These are phyloP conservation scores for Trametes elegans DNA, from an alignment of 768 basidiomycete genomes.

Conservation along the genomic window DNA sequence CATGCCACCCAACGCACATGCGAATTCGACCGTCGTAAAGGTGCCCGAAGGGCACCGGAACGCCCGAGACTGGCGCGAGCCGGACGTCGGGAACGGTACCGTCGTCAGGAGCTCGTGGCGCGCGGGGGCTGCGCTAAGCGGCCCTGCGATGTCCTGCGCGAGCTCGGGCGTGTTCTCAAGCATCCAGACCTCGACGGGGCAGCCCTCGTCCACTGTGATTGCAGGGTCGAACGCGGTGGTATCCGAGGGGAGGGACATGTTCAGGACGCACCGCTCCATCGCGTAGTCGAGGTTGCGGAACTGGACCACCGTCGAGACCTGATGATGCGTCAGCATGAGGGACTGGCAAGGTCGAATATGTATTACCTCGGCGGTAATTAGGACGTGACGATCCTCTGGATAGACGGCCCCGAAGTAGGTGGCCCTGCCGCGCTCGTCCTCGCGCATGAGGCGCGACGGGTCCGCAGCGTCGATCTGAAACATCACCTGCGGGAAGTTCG, in stretches of 20 bases:
- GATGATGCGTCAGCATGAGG: not conserved
- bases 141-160: constrained; percentile 1
- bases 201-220: not conserved
- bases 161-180: constrained; percentile 9
- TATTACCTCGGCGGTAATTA: constrained; percentile 2
- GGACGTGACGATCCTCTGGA: constrained; percentile 14
- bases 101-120: constrained; percentile 12
- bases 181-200: constrained; percentile 15
- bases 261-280: constrained; percentile 19
- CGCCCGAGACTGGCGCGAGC: not conserved
- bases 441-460: constrained; percentile 3
- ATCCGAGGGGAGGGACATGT: not conserved
- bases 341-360: not conserved
- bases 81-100: not conserved
- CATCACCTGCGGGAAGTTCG: constrained; percentile 15
- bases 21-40: constrained; percentile 15
- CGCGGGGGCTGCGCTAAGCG: constrained; percentile 1
- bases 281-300: constrained; percentile 20
- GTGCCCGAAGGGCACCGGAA: constrained; percentile 12
- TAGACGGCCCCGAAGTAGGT: constrained; percentile 12
- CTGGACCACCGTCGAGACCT: constrained; percentile 13
- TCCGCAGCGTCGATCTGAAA: constrained; percentile 9
- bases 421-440: constrained; percentile 1
- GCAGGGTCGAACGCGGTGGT: not conserved
- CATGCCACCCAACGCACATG: not conserved